phyloP scores from a whole-genome alignment of 768 basidiomycete genomes.

The Pleurotus ostreatus region DNA sequence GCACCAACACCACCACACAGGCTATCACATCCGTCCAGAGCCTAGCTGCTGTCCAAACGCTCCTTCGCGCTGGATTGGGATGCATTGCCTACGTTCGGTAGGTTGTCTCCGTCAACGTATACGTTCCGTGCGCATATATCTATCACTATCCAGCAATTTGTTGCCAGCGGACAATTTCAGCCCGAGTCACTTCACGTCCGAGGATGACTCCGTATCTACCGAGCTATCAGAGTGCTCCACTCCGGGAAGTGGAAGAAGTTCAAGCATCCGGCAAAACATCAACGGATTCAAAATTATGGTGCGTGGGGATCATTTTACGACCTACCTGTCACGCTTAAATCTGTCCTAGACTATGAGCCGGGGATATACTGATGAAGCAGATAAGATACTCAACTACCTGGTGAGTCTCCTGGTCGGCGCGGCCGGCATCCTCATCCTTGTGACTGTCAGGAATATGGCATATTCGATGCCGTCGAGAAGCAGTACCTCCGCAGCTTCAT shows the following conservation, averaged over 20 bases:
- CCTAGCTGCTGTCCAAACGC: slow-evolving; percentile 65
- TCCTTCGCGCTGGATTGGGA: slow-evolving; percentile 68
- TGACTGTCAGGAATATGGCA: slow-evolving; percentile 66
- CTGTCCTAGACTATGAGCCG: slow-evolving; percentile 54
- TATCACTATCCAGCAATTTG: slow-evolving; percentile 47
- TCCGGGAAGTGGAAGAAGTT: slow-evolving; percentile 25
- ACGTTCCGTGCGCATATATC: no score
- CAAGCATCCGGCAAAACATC: slow-evolving; percentile 33
- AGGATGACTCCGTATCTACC: slow-evolving; percentile 31
- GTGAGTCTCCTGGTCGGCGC: slow-evolving; percentile 33
- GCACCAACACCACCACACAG: slow-evolving; percentile 21
- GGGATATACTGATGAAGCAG: slow-evolving; percentile 80
- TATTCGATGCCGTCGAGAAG: slow-evolving; percentile 82
- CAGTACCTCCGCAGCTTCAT: slow-evolving; percentile 83
- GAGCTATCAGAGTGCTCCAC: slow-evolving; percentile 26
- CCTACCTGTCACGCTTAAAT: background rate
- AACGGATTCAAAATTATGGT: slow-evolving; percentile 74
- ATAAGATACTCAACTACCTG: slow-evolving; percentile 77
- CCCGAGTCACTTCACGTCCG: slow-evolving; percentile 57
- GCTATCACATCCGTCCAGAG: slow-evolving; percentile 57
- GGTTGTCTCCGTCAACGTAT: background rate
- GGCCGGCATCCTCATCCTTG: no score
- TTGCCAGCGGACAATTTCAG: slow-evolving; percentile 79
- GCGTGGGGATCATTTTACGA: slow-evolving; percentile 4
- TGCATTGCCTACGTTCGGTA: slow-evolving; percentile 77